These are phyloP conservation scores for Eucalyptus shirleyi DNA, from an alignment of 345 rosid species.

Conservation along the genomic window DNA sequence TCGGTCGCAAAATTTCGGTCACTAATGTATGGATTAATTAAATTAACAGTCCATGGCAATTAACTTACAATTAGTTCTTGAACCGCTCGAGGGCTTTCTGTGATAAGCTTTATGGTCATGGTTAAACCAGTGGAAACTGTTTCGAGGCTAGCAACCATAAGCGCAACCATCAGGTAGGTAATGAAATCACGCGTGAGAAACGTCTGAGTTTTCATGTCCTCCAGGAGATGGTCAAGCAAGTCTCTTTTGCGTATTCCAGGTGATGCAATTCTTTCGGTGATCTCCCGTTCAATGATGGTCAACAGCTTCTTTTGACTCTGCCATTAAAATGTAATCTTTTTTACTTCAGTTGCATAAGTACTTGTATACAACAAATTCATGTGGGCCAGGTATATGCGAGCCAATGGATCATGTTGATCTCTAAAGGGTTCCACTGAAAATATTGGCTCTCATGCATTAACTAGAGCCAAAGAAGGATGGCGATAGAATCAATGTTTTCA, in stretches of 20 bases:
- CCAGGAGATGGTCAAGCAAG: slow-evolving; percentile 3
- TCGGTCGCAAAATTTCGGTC: neutral
- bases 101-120: neutral
- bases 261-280: neutral
- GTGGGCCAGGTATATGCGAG: neutral
- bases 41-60: neutral
- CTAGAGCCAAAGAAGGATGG: neutral
- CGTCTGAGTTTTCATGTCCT: neutral
- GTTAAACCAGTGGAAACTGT: neutral
- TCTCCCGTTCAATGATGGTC: neutral
- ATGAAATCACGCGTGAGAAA: neutral
- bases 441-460: neutral
- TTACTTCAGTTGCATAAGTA: neutral
- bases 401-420: neutral
- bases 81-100: neutral
- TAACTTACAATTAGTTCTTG: neutral
- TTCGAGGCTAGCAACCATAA: slow-evolving; percentile 1
- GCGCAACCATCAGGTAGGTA: neutral
- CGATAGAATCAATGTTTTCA: neutral
- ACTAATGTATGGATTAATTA: neutral
- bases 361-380: neutral
- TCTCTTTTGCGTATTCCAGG: neutral
- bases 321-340: neutral
- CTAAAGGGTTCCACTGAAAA: neutral
- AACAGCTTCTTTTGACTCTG: neutral